Evolutionary conservation across 2,329 filamentous ascomycete genomes (phyloP).

Genomic region (Aspergillus brunneoviolaceus): DNA sequence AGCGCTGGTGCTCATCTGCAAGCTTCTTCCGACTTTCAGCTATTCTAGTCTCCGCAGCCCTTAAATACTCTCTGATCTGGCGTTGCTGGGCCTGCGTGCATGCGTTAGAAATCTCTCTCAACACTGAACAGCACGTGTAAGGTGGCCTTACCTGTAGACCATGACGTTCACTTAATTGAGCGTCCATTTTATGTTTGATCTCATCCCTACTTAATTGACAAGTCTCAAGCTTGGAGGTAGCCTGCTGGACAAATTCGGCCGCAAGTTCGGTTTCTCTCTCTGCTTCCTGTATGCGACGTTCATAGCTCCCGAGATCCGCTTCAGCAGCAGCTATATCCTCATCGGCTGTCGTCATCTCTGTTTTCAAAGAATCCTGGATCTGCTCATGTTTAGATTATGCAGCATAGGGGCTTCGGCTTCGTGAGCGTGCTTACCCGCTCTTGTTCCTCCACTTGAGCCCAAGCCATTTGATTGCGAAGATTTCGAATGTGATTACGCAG

Average conservation of each 20-base stretch:
- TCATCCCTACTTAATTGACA: constrained; percentile 50
- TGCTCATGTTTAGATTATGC: constrained; percentile 19
- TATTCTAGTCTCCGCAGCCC: constrained; percentile 49
- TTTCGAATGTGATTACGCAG: constrained; percentile 62
- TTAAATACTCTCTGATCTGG: constrained; percentile 60
- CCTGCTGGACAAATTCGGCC: constrained; percentile 44
- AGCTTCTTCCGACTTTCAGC: constrained; percentile 48
- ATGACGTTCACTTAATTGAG: constrained; percentile 54
- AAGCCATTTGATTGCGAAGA: constrained; percentile 70
- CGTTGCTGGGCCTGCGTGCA: constrained; percentile 63
- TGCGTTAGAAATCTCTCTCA: constrained; percentile 17
- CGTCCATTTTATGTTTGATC: constrained; percentile 53
- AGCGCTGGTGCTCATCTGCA: constrained; percentile 50
- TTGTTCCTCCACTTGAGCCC: constrained; percentile 79
- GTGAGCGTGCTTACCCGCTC: constrained; percentile 52
- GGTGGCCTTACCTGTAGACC: constrained; percentile 48
- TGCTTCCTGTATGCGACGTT: constrained; percentile 47
- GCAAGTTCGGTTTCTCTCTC: constrained; percentile 41
- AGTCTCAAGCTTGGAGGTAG: constrained; percentile 45
- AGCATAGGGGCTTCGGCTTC: not conserved
- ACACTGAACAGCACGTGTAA: not conserved
- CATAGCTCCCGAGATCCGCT: constrained; percentile 45
- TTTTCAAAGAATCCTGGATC: constrained; percentile 37
- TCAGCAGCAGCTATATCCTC: constrained; percentile 52
- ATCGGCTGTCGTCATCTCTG: constrained; percentile 38